A percentile compares a stretch with the other conserved stretches of the same genome.
These are phyloP conservation scores for Eucalyptus marginata DNA, from an alignment of 345 rosid genomes.

Conservation along the genomic window DNA sequence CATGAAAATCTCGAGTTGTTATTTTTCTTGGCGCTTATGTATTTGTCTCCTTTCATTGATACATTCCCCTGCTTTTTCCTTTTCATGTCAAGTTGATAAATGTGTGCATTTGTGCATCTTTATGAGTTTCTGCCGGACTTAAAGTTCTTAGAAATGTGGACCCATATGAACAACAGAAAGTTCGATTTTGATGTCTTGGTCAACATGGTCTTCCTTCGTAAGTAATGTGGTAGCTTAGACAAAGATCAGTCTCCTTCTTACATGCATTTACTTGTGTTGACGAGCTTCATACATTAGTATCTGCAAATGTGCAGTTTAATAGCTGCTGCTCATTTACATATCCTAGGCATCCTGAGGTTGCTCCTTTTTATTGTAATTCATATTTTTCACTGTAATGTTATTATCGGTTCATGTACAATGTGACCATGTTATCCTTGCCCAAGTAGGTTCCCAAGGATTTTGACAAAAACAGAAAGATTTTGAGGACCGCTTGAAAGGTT, in stretches of 20 bases:
- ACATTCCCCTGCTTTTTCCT: not conserved
- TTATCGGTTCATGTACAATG: not conserved
- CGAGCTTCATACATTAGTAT: not conserved
- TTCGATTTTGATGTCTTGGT: not conserved
- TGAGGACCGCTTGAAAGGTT: not conserved
- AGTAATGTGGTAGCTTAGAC: not conserved
- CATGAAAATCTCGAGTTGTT: not conserved
- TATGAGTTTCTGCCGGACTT: not conserved
- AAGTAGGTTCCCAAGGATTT: not conserved
- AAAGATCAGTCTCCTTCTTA: not conserved
- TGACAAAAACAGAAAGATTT: not conserved
- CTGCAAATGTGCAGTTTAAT: not conserved
- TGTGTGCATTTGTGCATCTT: not conserved
- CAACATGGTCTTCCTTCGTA: not conserved
- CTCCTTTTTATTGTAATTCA: not conserved
- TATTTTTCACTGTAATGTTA: not conserved
- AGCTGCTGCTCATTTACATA: not conserved
- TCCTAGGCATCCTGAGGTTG: not conserved
- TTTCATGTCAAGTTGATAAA: not conserved
- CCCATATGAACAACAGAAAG: not conserved
- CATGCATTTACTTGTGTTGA: not conserved
- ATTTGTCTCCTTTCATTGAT: not conserved
- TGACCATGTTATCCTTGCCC: not conserved
- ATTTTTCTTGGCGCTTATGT: not conserved
- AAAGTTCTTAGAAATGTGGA: not conserved